phyloP scores from a whole-genome alignment of 163 green algal genomes.

The Chloroidium sp. region DNA sequence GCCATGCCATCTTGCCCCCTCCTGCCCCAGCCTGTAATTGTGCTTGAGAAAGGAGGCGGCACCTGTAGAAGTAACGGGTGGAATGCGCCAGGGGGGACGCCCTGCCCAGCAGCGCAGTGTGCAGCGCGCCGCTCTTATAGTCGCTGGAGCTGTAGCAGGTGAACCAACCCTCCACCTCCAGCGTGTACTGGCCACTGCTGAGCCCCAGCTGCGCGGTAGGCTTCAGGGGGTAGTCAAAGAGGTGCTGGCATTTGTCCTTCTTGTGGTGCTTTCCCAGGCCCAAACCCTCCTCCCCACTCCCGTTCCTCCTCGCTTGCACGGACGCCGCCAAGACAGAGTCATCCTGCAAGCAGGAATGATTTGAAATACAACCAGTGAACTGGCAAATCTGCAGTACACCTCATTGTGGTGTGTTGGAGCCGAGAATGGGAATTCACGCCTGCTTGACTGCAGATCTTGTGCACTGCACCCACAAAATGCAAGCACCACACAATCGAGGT shows the following conservation, averaged over 20 bases:
- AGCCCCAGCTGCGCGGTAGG: constrained; percentile 28
- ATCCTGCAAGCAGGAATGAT: neutral
- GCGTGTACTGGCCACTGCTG: constrained; percentile 6
- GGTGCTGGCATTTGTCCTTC: constrained; percentile 7
- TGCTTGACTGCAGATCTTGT: neutral
- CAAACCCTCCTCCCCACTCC: neutral
- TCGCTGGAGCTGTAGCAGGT: constrained; percentile 11
- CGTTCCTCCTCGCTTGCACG: neutral
- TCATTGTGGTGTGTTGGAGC: neutral
- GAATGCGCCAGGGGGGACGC: constrained; percentile 26
- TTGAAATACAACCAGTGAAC: neutral
- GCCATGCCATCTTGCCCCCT: too few species aligned
- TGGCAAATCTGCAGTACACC: neutral
- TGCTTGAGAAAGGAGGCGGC: too few species aligned
- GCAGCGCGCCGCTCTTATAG: constrained; percentile 32
- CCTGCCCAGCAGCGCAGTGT: constrained; percentile 27
- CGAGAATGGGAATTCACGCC: neutral
- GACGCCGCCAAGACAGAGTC: neutral
- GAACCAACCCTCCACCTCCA: neutral
- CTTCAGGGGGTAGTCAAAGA: constrained; percentile 10
- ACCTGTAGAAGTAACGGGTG: constrained; percentile 33
- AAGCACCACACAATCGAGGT: neutral
- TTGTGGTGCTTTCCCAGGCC: neutral
- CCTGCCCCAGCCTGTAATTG: too few species aligned
- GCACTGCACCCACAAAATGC: neutral